Base-by-base conservation (phyloP, 768 basidiomycete genomes). In the Paxillus ammoniavirescens region DNA sequence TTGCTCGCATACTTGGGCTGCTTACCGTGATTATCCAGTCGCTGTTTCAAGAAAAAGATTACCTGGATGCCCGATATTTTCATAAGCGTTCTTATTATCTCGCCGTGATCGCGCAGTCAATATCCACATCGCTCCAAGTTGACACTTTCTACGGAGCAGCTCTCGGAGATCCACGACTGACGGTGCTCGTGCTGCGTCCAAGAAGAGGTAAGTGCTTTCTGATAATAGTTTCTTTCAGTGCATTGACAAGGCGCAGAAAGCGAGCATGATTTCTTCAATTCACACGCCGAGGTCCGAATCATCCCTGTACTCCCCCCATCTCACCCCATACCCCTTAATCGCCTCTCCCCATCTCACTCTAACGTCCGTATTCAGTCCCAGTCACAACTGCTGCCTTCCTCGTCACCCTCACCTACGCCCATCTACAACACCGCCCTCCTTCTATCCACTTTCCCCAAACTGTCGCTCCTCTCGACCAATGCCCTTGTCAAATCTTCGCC, bases 1-100 rank as follows among this genome's bases (percentile, higher is more conserved):
- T 46, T 17, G 18, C n/a, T 26, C 28, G 14, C 50, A 8, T 9
- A n/a, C n/a, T 14, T 17, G 13, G 7, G 30, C 45, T 50, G 9
- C 44, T 49, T 47, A 54, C 52, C 49, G 50, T 46, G 13, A 14
- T 31, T 17, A 13, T 33, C 5, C 51, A 90, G 89, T 68, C 61
- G 44, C 74, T 97, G n/a, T 95, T 98, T 64, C 92, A 96, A 74
- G 92, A 95, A 64, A 99, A 98, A 66, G 95, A 98, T 65, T 91
- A 93, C 59, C 75, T 93, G 53, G 87, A 94, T 65, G 82, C 85
- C 8, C 83, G 97, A 10, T 93, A 89, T 68, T 95, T 96, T 66
- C 89, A 95, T 66, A 98, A 98, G 66, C 79, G 91, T 37, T 86
- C 92, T 0, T 93, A 89, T 66, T 99, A 92, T 70, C 80, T 98